phyloP scores from a whole-genome alignment of 1,284 basidiomycete species.

The Rhodotorula glutinis region DNA sequence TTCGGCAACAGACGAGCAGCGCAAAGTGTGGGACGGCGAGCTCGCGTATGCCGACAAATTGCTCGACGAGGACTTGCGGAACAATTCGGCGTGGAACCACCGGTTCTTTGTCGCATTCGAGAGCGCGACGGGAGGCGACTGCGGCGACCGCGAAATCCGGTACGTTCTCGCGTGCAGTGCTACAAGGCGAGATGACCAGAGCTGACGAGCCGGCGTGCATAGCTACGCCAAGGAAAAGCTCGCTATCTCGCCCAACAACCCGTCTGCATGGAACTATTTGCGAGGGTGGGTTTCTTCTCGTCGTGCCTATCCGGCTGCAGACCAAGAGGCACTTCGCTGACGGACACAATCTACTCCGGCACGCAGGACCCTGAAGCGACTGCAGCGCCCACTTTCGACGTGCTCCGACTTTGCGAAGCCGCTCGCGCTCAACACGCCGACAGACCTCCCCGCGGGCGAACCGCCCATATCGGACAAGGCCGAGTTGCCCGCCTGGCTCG shows the following conservation, averaged over 20 bases:
- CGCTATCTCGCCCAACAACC: slow-evolving; percentile 82
- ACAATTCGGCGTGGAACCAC: slow-evolving; percentile 98
- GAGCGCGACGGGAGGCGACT: slow-evolving; percentile 56
- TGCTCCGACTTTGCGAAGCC: slow-evolving; percentile 62
- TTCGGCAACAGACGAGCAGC: slow-evolving; percentile 54
- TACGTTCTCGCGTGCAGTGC: slow-evolving; percentile 54
- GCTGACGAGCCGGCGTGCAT: neutral
- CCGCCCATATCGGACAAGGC: slow-evolving; percentile 54
- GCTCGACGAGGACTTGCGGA: slow-evolving; percentile 74
- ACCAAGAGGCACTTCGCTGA: neutral
- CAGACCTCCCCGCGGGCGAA: slow-evolving; percentile 43
- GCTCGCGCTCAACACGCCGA: slow-evolving; percentile 30
- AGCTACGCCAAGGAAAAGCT: slow-evolving; percentile 68
- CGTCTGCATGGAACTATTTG: slow-evolving; percentile 91
- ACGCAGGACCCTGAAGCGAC: slow-evolving; percentile 59
- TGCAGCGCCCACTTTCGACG: slow-evolving; percentile 58
- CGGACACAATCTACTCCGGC: neutral
- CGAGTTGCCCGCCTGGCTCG: slow-evolving; percentile 65
- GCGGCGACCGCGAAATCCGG: slow-evolving; percentile 66
- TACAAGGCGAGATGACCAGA: slow-evolving; percentile 35
- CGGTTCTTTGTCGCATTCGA: slow-evolving; percentile 88
- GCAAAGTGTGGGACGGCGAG: slow-evolving; percentile 72
- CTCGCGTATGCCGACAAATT: slow-evolving; percentile 71
- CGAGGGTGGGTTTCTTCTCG: slow-evolving; percentile 55
- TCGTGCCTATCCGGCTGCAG: neutral